These are phyloP conservation scores for Hordeum pubiflorum DNA, from an alignment of 202 grass and related monocot genomes.

Conservation along the genomic window DNA sequence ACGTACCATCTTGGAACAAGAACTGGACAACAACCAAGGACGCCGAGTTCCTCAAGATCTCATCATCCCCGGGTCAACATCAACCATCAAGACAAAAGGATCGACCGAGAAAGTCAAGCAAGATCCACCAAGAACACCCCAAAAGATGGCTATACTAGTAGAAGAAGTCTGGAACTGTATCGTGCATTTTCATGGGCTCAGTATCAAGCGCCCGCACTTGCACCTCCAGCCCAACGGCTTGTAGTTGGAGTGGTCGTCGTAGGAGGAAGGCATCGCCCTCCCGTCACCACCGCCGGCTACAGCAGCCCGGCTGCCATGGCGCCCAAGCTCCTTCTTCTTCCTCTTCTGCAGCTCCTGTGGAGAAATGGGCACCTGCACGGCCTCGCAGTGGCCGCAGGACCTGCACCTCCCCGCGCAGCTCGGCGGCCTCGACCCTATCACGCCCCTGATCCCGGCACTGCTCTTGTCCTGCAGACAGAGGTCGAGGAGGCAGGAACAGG, in stretches of 20 bases:
- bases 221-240: slow-evolving; percentile 73
- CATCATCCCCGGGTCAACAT: not conserved
- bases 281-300: not conserved
- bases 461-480: slow-evolving; percentile 15
- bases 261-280: slow-evolving; percentile 32
- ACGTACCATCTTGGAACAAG: not conserved
- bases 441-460: slow-evolving; percentile 7
- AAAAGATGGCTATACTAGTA: not conserved
- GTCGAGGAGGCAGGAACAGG: not conserved
- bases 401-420: slow-evolving; percentile 58
- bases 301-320: slow-evolving; percentile 8
- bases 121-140: not conserved
- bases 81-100: not conserved
- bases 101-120: not conserved
- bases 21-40: not conserved
- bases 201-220: slow-evolving; percentile 50
- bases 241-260: slow-evolving; percentile 69
- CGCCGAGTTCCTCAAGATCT: not conserved
- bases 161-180: too few species aligned
- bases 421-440: slow-evolving; percentile 64
- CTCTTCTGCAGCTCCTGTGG: slow-evolving; percentile 19
- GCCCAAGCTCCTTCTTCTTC: slow-evolving; percentile 10
- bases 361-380: slow-evolving; percentile 58
- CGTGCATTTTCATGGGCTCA: slow-evolving; percentile 28
- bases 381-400: slow-evolving; percentile 55